Conservation (phyloP, 2,329 filamentous ascomycete genomes). For the Fusarium keratoplasticum region DNA sequence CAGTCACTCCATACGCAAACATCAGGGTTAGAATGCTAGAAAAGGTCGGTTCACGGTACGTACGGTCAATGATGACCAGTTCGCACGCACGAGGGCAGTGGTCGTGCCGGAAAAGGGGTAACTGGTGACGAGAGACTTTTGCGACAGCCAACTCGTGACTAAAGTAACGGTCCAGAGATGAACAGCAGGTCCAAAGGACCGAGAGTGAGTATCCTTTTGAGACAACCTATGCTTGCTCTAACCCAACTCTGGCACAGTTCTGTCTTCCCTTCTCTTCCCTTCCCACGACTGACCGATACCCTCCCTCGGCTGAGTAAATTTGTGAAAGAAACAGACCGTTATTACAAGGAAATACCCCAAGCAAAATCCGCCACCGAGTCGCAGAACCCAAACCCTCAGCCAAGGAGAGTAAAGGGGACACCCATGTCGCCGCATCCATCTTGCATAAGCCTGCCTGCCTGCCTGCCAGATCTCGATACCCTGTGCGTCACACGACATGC, state of each 20-base stretch:
- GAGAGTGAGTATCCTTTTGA: not conserved
- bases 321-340: not conserved
- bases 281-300: not conserved
- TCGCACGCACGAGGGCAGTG: not conserved
- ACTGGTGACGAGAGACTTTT: not conserved
- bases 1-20: not conserved
- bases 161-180: not conserved
- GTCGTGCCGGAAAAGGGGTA: not conserved
- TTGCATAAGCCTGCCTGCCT: constrained; percentile 24
- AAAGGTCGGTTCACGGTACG: not conserved
- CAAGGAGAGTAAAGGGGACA: not conserved
- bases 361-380: not conserved
- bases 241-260: not conserved
- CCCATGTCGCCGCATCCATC: constrained; percentile 9
- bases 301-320: not conserved
- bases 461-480: constrained; percentile 25
- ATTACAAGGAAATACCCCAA: not conserved
- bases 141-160: not conserved
- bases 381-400: not conserved
- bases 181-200: rapidly evolving
- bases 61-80: not conserved
- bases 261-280: not conserved
- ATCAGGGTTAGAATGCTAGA: not conserved
- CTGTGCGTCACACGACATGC: constrained; percentile 13
- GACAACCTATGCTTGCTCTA: not conserved